Evolutionary conservation across 2,329 filamentous ascomycete species (phyloP), one percentile per base, ranked within the genome.

Genomic region (Colletotrichum sp.): DNA sequence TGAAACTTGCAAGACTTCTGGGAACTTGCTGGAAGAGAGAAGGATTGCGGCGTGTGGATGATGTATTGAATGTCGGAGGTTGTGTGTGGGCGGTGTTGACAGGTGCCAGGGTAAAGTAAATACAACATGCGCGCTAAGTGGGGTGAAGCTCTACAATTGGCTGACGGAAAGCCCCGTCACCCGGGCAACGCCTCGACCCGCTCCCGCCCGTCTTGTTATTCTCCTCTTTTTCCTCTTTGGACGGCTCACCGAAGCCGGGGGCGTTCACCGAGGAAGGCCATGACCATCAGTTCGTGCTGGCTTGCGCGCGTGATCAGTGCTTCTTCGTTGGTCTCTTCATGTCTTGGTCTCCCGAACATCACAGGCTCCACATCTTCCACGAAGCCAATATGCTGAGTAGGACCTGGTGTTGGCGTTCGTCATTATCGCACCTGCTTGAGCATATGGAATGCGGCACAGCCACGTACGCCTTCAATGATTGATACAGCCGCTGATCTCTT

Each of bases 81-180:
- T 66, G 44, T 52, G 44, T 21, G n/a, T 59, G 39, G 52, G 55
- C 30, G 15, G 52, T 75, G 73, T 74, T 76, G 70, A 76, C 74
- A 76, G 59, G 34, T 69, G 59, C 70, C 28, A 60, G 71, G 68
- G 71, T 72, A 28, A 63, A 62, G 71, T 76, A 77, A 77, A 77
- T 70, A 77, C 49, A 77, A 32, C 66, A 75, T 65, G 69, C 69
- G 63, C 72, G 68, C 65, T 18, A 67, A 66, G 68, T 77, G 24
- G n/a, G 52, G 60, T 16, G 9, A 55, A 59, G 44, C 44, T 69
- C 64, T 63, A 15, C 71, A 75, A 65, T 76, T 76, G 74, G 70
- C 8, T 5, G 16, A 3, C 21, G 13, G 52, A 12, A 4, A 3
- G 10, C 2, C 1, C n/a, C n/a, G 62, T 76, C 55, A 24, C 72